Conservation (phyloP, 306 rosid genomes). For the Pterocarpus macrocarpus region DNA sequence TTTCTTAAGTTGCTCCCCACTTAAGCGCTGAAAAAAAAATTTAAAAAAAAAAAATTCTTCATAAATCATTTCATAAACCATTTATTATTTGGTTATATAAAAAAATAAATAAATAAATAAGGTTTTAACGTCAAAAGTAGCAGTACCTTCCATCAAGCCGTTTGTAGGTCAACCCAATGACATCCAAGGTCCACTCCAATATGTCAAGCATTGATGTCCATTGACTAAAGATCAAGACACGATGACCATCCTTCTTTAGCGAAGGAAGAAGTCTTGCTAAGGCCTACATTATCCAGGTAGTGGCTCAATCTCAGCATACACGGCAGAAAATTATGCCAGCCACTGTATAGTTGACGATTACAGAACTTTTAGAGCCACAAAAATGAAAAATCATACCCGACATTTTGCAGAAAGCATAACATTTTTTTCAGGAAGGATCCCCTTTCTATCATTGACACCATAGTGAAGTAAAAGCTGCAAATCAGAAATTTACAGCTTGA, state of each 20-base stretch:
- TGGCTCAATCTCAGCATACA: slow-evolving; percentile 44
- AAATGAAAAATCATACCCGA: slow-evolving; percentile 66
- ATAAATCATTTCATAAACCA: slow-evolving; percentile 2
- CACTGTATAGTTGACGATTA: slow-evolving; percentile 29
- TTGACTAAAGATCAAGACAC: slow-evolving; percentile 90
- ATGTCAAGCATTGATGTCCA: slow-evolving; percentile 99
- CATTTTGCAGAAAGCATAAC: slow-evolving; percentile 93
- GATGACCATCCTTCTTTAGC: slow-evolving; percentile 80
- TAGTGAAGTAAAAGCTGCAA: slow-evolving; percentile 82
- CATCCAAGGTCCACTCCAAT: slow-evolving; percentile 96
- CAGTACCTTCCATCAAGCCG: slow-evolving; percentile 98
- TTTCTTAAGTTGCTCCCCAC: neutral
- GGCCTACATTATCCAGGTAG: slow-evolving; percentile 64
- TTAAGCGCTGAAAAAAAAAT: neutral
- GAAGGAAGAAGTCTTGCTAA: slow-evolving; percentile 82
- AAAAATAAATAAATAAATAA: no score
- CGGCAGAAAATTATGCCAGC: slow-evolving; percentile 35
- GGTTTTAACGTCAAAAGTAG: slow-evolving; percentile 11
- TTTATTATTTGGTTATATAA: neutral
- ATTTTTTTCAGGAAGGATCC: slow-evolving; percentile 73
- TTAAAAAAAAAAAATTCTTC: neutral
- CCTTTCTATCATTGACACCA: slow-evolving; percentile 74
- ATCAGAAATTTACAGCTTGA: slow-evolving; percentile 40
- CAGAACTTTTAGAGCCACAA: slow-evolving; percentile 34
- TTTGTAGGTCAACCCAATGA: slow-evolving; percentile 86